Percentiles rank a stretch among this genome's conserved stretches.
These are phyloP conservation scores for Apostasia shenzhenica DNA, from an alignment of 106 monocot genomes.

Conservation along the genomic window DNA sequence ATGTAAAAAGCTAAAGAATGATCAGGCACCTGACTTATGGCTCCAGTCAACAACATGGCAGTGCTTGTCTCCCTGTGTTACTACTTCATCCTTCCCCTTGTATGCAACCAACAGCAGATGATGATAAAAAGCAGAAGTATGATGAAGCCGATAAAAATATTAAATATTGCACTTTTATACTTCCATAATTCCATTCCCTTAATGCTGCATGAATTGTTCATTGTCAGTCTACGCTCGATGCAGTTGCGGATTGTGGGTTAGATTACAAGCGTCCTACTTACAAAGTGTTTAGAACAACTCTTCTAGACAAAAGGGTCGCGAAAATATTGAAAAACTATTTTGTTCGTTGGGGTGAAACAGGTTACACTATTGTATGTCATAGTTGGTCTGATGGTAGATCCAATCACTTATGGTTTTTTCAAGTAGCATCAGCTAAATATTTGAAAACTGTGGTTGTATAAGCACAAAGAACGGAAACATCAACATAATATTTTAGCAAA, in stretches of 20 bases:
- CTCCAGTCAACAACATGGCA: slow-evolving; percentile 32
- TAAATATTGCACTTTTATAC: slow-evolving; percentile 37
- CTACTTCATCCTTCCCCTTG: slow-evolving; percentile 23
- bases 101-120: slow-evolving; percentile 20
- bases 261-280: slow-evolving; percentile 41
- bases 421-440: slow-evolving; percentile 29
- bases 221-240: slow-evolving; percentile 38
- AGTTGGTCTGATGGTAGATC: slow-evolving; percentile 49
- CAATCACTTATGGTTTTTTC: slow-evolving; percentile 36
- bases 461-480: neutral
- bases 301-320: slow-evolving; percentile 25
- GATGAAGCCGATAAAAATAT: slow-evolving; percentile 39
- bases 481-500: no score
- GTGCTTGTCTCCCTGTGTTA: slow-evolving; percentile 38
- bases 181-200: slow-evolving; percentile 44
- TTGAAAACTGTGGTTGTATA: slow-evolving; percentile 37
- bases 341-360: slow-evolving; percentile 33
- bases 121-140: slow-evolving; percentile 25
- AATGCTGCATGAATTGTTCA: slow-evolving; percentile 29
- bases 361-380: slow-evolving; percentile 36
- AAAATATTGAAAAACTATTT: slow-evolving; percentile 13
- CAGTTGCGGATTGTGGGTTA: slow-evolving; percentile 32
- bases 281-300: slow-evolving; percentile 27
- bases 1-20: slow-evolving; percentile 19
- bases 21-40: slow-evolving; percentile 9